Base-by-base conservation (phyloP, 2,329 filamentous ascomycete species). In the Zasmidium cellare region DNA sequence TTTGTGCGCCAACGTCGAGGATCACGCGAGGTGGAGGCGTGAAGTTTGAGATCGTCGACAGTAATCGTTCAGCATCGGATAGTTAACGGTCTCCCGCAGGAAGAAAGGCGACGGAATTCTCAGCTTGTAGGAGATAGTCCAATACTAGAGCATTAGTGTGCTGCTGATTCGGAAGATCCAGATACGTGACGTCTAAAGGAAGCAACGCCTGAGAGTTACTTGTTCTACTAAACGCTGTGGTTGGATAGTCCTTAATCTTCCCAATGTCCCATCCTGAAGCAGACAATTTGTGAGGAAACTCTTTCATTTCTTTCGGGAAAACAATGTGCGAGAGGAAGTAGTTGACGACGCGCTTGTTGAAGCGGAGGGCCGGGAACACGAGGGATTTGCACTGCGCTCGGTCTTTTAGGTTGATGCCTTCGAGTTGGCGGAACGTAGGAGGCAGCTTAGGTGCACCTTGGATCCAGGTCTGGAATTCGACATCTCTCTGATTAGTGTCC, bases 181-280 rank as follows among this genome's bases (percentile, higher is more conserved):
- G 72, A 52, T 90, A 87, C 19, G 75, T 69, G 19, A 90, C 84
- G 0, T 79, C 84, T n/a, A 85, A 69, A 0, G 88, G 88, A 0
- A 90, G 71, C 31, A 88, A 76, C 0, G 72, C 74, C 38, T 80
- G 77, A 18, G 82, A 85, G 66, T 91, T 87, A 46, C 89, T 90
- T 0, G 88, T 91, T 0, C 88, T 88, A 7, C 84, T 88, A 67
- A 92, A 91, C 0, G 88, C 88, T 0, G 87, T 89, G 0, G 86
- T 88, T 1, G 79, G 60, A 1, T 73, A 0, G 87, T 81, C 0
- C 86, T 67, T 3, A 77, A 69, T 0, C 73, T 70, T 0, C 0
- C 85, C 84, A 1, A 90, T 74, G 62, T 90, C 87, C 87, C 87
- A 91, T 0, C 84, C 86, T 0, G 84, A 88, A 0, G 84, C 81